Conservation (phyloP, 495 filamentous ascomycete species). For the Terfezia boudieri region DNA sequence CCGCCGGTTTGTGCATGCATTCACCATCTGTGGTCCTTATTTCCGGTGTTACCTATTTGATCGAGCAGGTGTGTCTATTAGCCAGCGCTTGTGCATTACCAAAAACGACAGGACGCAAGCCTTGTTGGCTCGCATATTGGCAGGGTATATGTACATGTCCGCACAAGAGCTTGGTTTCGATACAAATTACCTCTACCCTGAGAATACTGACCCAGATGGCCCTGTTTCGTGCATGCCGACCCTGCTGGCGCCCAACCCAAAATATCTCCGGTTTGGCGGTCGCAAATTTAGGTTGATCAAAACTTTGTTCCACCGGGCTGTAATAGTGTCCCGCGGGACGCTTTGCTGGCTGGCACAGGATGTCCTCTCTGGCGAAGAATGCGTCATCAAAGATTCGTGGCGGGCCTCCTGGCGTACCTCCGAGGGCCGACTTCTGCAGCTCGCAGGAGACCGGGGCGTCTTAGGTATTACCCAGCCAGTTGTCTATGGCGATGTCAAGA, state of each 20-base stretch:
- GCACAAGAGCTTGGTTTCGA: background rate
- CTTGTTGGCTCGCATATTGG: background rate
- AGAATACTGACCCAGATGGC: background rate
- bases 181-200: background rate
- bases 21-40: background rate
- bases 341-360: background rate
- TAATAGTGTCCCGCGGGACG: background rate
- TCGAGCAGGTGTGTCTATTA: background rate
- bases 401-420: background rate
- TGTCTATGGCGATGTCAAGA: background rate
- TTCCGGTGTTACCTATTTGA: background rate
- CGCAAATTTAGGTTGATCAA: background rate
- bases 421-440: background rate
- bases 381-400: background rate
- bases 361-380: background rate
- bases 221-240: background rate
- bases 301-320: background rate
- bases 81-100: background rate
- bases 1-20: background rate
- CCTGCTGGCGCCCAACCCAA: background rate
- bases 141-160: background rate
- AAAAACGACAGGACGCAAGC: background rate
- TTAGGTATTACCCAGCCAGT: background rate
- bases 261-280: background rate
- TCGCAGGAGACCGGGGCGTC: background rate